These are phyloP conservation scores for Sclerotinia subarctica DNA, from an alignment of 2,329 filamentous ascomycete species.

Conservation along the genomic window DNA sequence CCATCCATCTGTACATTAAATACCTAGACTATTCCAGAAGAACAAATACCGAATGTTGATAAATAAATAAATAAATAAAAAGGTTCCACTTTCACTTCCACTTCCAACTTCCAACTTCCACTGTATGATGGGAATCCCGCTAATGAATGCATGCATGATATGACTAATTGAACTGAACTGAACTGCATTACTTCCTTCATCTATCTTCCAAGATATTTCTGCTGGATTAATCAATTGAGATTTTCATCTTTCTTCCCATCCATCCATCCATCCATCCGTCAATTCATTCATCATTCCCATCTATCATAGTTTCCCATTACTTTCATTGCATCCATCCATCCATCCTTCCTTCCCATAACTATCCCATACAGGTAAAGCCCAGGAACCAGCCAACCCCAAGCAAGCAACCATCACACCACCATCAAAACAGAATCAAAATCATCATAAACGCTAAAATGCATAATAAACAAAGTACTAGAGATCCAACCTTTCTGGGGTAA, in stretches of 20 bases:
- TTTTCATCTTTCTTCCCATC: not conserved
- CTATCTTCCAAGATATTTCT: not conserved
- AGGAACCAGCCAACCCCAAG: conserved; percentile 13
- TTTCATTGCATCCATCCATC: not conserved
- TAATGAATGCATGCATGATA: not conserved
- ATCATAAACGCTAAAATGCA: conserved; percentile 16
- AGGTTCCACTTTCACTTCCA: not conserved
- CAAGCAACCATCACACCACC: not conserved
- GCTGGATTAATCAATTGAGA: not conserved
- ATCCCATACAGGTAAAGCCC: conserved; percentile 1
- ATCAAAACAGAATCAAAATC: conserved; percentile 8
- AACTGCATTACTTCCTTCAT: not conserved
- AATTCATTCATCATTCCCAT: not conserved
- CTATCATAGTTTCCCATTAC: not conserved
- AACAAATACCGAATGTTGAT: conserved; percentile 7
- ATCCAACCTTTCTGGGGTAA: not conserved
- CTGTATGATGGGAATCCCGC: not conserved
- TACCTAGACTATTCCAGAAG: conserved; percentile 9
- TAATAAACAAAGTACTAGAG: conserved; percentile 2
- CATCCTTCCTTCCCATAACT: not conserved
- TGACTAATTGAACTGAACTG: not conserved
- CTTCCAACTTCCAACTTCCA: no score
- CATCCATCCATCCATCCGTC: not conserved
- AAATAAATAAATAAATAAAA: not conserved
- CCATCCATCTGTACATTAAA: conserved; percentile 14